A percentile compares a stretch with the other conserved stretches of the same genome.
These are phyloP conservation scores for Alternaria triticina DNA, from an alignment of 2,329 filamentous ascomycete genomes.

Conservation along the genomic window DNA sequence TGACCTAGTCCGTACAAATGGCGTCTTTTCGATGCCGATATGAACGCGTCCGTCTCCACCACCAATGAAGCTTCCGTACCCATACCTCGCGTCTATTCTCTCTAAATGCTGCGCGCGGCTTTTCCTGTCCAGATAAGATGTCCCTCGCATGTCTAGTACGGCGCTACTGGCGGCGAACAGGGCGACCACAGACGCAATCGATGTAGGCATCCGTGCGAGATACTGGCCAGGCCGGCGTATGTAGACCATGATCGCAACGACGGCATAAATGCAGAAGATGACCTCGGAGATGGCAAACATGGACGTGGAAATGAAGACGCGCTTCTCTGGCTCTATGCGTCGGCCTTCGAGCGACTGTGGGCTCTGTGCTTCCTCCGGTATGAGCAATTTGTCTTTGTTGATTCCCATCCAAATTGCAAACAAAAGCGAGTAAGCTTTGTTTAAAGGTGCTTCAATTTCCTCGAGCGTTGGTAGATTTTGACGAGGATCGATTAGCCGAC, in stretches of 20 bases:
- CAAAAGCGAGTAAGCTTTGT: constrained; percentile 44
- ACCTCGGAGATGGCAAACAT: constrained; percentile 56
- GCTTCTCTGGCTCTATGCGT: constrained; percentile 36
- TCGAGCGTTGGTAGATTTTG: too few species aligned
- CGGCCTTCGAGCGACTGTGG: constrained; percentile 13
- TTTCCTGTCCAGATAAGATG: constrained; percentile 24
- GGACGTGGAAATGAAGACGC: constrained; percentile 57
- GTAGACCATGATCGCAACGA: constrained; percentile 56
- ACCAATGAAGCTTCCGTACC: constrained; percentile 60
- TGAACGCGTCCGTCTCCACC: constrained; percentile 57
- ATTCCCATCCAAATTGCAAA: constrained; percentile 55
- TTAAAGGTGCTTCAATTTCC: constrained; percentile 29
- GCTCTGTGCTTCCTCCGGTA: neutral
- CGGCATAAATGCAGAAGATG: constrained; percentile 54
- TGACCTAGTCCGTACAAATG: constrained; percentile 38
- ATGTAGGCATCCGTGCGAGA: constrained; percentile 60
- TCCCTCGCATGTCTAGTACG: constrained; percentile 44
- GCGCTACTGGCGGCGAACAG: constrained; percentile 58
- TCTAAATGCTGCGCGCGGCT: constrained; percentile 24
- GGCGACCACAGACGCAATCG: constrained; percentile 56
- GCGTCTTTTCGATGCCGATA: constrained; percentile 60
- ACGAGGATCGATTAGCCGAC: too few species aligned
- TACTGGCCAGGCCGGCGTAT: constrained; percentile 49
- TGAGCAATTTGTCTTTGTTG: constrained; percentile 52
- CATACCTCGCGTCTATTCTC: constrained; percentile 41